A percentile compares a stretch with the other conserved stretches of the same genome.
These are phyloP conservation scores for Conidiobolus incongruus DNA, from an alignment of 371 early-diverging fungal genomes.

Conservation along the genomic window DNA sequence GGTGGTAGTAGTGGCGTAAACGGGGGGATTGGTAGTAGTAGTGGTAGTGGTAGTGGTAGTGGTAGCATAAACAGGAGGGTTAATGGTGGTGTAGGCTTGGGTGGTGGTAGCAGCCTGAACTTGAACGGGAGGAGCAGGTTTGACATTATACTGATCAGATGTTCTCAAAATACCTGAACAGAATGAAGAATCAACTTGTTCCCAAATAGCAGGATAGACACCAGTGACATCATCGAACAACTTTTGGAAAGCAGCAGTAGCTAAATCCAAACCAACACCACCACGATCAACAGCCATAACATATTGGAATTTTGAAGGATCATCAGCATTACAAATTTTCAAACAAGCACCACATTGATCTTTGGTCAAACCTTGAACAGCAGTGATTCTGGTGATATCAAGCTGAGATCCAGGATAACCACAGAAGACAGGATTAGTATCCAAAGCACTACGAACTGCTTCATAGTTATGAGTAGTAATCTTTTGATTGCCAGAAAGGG, in stretches of 20 bases:
- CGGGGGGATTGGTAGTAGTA: too few species aligned
- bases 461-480: neutral
- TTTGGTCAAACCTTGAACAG: slow-evolving; percentile 18
- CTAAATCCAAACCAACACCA: slow-evolving; percentile 21
- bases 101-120: too few species aligned
- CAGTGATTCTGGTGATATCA: slow-evolving; percentile 23
- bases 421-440: slow-evolving; percentile 16
- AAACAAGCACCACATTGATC: slow-evolving; percentile 21
- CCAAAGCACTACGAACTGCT: neutral
- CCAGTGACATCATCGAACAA: slow-evolving; percentile 13
- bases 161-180: slow-evolving; percentile 5
- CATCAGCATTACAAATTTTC: slow-evolving; percentile 15
- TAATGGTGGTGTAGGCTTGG: too few species aligned
- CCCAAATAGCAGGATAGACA: slow-evolving; percentile 11
- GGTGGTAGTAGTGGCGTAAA: too few species aligned
- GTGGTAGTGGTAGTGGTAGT: too few species aligned
- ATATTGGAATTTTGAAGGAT: slow-evolving; percentile 14
- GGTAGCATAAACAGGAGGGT: too few species aligned
- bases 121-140: too few species aligned
- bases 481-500: neutral
- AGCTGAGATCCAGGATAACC: slow-evolving; percentile 23
- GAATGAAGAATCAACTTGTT: slow-evolving; percentile 6
- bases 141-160: too few species aligned
- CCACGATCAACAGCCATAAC: slow-evolving; percentile 28
- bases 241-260: slow-evolving; percentile 10